Evolutionary conservation across 2,329 filamentous ascomycete species (phyloP).

Genomic region (Chaetomiaceae sp.): DNA sequence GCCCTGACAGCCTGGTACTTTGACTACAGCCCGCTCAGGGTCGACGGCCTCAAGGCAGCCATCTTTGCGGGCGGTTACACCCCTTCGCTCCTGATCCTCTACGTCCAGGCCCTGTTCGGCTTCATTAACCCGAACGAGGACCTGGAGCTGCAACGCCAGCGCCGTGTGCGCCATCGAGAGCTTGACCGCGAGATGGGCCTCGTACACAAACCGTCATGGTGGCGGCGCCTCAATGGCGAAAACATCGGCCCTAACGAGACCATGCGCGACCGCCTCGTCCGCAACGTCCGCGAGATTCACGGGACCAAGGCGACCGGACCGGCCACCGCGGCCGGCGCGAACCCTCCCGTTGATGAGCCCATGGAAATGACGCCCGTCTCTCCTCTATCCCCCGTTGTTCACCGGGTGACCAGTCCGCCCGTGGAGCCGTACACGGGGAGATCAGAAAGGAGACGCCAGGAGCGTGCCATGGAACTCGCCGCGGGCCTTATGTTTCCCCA

Average conservation of each 20-base stretch:
- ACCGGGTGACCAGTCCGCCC: slow-evolving; percentile 17
- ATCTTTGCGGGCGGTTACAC: slow-evolving; percentile 62
- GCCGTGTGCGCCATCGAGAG: slow-evolving; percentile 51
- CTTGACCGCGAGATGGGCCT: slow-evolving; percentile 59
- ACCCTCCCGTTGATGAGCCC: slow-evolving; percentile 18
- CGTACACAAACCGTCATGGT: slow-evolving; percentile 61
- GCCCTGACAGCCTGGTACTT: slow-evolving; percentile 56
- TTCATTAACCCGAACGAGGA: slow-evolving; percentile 68
- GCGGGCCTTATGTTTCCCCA: slow-evolving; percentile 49
- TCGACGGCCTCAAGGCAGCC: slow-evolving; percentile 46
- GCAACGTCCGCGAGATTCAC: slow-evolving; percentile 53
- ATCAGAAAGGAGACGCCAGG: slow-evolving; percentile 42
- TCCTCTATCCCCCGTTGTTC: slow-evolving; percentile 3
- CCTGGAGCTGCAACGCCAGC: slow-evolving; percentile 59
- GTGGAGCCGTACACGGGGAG: slow-evolving; percentile 38
- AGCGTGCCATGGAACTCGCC: slow-evolving; percentile 41
- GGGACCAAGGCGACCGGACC: slow-evolving; percentile 38
- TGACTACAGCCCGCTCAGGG: slow-evolving; percentile 53
- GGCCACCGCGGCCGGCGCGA: slow-evolving; percentile 29
- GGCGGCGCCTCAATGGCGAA: slow-evolving; percentile 51
- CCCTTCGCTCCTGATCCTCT: slow-evolving; percentile 54
- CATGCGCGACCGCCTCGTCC: slow-evolving; percentile 50
- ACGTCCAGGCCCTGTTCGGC: slow-evolving; percentile 52
- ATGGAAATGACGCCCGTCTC: slow-evolving; percentile 34
- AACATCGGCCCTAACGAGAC: slow-evolving; percentile 33